Evolutionary conservation across 2,329 filamentous ascomycete genomes (phyloP).

Genomic region (Grosmannia huntii): DNA sequence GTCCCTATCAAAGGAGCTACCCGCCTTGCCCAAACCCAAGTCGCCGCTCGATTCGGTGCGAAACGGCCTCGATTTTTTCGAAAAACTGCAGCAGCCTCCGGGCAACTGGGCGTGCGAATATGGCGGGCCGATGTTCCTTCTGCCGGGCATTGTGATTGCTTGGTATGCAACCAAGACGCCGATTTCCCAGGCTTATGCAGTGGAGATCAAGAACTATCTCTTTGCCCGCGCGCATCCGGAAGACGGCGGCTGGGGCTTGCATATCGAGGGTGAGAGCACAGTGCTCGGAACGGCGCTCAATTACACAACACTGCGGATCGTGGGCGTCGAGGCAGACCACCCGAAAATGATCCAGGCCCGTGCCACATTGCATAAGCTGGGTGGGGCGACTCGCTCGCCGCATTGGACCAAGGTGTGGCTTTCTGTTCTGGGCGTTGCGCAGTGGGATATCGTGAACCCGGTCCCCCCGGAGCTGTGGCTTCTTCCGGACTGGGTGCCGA

Average conservation of each 20-base stretch:
- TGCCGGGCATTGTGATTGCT: constrained; percentile 72
- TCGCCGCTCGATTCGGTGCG: constrained; percentile 64
- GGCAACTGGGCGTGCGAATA: constrained; percentile 98
- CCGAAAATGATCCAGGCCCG: constrained; percentile 77
- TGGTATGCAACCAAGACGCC: constrained; percentile 86
- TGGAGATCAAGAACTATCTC: constrained; percentile 86
- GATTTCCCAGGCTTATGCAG: constrained; percentile 65
- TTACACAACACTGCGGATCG: constrained; percentile 66
- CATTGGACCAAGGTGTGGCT: constrained; percentile 99
- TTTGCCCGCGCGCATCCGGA: constrained; percentile 71
- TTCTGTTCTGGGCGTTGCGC: constrained; percentile 64
- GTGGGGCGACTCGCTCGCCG: constrained; percentile 70
- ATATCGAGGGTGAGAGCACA: constrained; percentile 86
- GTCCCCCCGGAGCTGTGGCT: constrained; percentile 90
- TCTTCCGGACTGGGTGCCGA: constrained; percentile 77
- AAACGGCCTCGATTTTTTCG: constrained; percentile 82
- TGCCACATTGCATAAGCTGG: constrained; percentile 67
- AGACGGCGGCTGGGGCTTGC: constrained; percentile 94
- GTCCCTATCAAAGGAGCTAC: constrained; percentile 49
- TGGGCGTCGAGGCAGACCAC: constrained; percentile 76
- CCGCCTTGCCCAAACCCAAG: constrained; percentile 55
- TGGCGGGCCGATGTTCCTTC: constrained; percentile 90
- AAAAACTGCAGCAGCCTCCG: constrained; percentile 72
- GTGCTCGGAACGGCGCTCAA: constrained; percentile 87
- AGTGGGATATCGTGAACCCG: constrained; percentile 91